Conservation (phyloP, 1,284 basidiomycete genomes). For the Ceratorhiza oryzae-sativae region DNA sequence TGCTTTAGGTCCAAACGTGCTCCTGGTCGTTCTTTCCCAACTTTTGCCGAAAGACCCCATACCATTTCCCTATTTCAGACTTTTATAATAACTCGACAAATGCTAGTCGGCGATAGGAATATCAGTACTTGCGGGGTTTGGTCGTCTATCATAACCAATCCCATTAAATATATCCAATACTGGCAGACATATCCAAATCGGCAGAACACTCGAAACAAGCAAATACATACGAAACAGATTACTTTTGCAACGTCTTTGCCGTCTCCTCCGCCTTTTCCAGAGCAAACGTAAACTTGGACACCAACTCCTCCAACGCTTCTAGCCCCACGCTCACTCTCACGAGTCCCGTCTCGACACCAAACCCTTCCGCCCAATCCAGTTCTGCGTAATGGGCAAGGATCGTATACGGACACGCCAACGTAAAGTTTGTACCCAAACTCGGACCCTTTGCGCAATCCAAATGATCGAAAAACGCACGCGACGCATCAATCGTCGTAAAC, state of each 20-base stretch:
- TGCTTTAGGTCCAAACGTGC: too few relatives aligned
- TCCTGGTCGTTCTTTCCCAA: too few relatives aligned
- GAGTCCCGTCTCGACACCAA: slow-evolving; percentile 84
- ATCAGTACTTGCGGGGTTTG: too few relatives aligned
- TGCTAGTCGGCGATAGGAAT: too few relatives aligned
- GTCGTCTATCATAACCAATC: too few relatives aligned
- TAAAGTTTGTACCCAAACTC: slow-evolving; percentile 95
- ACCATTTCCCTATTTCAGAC: too few relatives aligned
- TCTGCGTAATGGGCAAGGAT: slow-evolving; percentile 93
- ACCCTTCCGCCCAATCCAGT: slow-evolving; percentile 88
- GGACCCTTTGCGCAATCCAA: slow-evolving; percentile 90
- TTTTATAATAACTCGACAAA: too few relatives aligned
- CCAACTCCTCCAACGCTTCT: slow-evolving; percentile 74
- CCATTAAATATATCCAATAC: too few relatives aligned
- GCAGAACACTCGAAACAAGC: neutral
- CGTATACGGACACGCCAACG: slow-evolving; percentile 91
- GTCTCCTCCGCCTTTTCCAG: slow-evolving; percentile 70
- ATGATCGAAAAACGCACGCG: slow-evolving; percentile 86
- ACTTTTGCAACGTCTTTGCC: slow-evolving; percentile 5
- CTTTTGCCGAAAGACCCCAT: too few relatives aligned
- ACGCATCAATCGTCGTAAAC: slow-evolving; percentile 74
- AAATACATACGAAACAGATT: neutral
- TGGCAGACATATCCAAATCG: too few relatives aligned
- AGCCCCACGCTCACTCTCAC: slow-evolving; percentile 92
- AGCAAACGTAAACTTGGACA: slow-evolving; percentile 70